A percentile compares a stretch with the other conserved stretches of the same genome.
Conservation (phyloP, 2,329 filamentous ascomycete genomes). For the Hypoxylon sp. region DNA sequence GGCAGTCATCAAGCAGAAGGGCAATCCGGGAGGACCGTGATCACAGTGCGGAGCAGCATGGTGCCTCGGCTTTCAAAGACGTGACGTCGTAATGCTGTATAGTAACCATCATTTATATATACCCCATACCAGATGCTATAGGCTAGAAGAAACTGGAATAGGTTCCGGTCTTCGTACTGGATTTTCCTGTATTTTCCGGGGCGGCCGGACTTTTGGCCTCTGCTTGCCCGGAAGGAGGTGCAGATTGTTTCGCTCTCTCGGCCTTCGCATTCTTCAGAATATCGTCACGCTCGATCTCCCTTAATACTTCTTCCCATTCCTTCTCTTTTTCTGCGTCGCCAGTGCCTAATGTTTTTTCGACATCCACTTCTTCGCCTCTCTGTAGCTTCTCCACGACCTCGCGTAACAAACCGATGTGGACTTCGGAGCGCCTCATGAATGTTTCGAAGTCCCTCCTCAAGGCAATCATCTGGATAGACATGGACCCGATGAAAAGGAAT, state of each 20-base stretch:
- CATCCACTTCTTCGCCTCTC: constrained; percentile 83
- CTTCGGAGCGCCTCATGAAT: constrained; percentile 82
- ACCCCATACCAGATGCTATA: constrained; percentile 37
- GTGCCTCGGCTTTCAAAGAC: constrained; percentile 67
- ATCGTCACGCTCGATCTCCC: constrained; percentile 76
- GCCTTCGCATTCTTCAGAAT: constrained; percentile 63
- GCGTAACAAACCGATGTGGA: constrained; percentile 80
- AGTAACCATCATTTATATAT: constrained; percentile 36
- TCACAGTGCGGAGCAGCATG: constrained; percentile 49
- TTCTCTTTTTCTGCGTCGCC: constrained; percentile 81
- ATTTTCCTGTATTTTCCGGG: constrained; percentile 41
- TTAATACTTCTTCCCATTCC: constrained; percentile 88
- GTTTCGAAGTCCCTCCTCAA: constrained; percentile 81
- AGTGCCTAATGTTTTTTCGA: constrained; percentile 84
- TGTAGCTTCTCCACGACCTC: constrained; percentile 82
- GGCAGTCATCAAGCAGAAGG: constrained; percentile 49
- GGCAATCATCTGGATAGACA: constrained; percentile 92
- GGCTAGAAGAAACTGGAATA: constrained; percentile 68
- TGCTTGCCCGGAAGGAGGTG: constrained; percentile 46
- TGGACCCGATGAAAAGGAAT: constrained; percentile 90
- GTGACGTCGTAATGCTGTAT: constrained; percentile 66
- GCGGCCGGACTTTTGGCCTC: constrained; percentile 47
- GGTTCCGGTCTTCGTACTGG: constrained; percentile 48
- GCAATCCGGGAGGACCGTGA: constrained; percentile 38
- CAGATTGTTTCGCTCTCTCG: constrained; percentile 56